These are phyloP conservation scores for Scenedesmus sp. DNA, from an alignment of 163 green algal genomes.

Conservation along the genomic window DNA sequence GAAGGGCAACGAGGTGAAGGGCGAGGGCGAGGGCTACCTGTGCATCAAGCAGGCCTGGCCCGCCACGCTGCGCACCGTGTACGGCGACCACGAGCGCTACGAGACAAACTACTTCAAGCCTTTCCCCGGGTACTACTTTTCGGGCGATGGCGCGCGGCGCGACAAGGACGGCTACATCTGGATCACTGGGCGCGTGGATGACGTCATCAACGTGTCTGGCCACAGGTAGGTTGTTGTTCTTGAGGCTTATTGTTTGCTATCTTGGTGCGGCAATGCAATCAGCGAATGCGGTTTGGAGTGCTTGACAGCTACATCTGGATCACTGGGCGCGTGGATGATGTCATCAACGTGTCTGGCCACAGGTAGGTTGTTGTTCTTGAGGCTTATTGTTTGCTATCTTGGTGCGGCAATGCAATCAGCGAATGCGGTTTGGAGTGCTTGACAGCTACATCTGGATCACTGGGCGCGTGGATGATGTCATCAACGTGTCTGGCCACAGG, in stretches of 20 bases:
- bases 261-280: neutral
- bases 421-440: neutral
- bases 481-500: slow-evolving; percentile 80
- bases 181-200: slow-evolving; percentile 97
- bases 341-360: slow-evolving; percentile 85
- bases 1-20: slow-evolving; percentile 85
- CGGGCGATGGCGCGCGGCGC: slow-evolving; percentile 87
- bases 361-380: neutral
- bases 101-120: slow-evolving; percentile 76
- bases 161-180: slow-evolving; percentile 96
- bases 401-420: neutral
- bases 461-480: slow-evolving; percentile 93
- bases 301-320: slow-evolving; percentile 87
- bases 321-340: slow-evolving; percentile 94
- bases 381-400: neutral
- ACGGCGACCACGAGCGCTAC: slow-evolving; percentile 88
- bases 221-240: slow-evolving; percentile 66
- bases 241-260: neutral
- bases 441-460: slow-evolving; percentile 92
- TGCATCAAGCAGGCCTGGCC: slow-evolving; percentile 92
- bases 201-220: slow-evolving; percentile 95
- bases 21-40: slow-evolving; percentile 74
- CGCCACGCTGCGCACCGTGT: slow-evolving; percentile 86
- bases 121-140: slow-evolving; percentile 92
- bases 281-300: neutral